Evolutionary conservation across 257 asterid species (phyloP).

Genomic region (Penstemon davidsonii): DNA sequence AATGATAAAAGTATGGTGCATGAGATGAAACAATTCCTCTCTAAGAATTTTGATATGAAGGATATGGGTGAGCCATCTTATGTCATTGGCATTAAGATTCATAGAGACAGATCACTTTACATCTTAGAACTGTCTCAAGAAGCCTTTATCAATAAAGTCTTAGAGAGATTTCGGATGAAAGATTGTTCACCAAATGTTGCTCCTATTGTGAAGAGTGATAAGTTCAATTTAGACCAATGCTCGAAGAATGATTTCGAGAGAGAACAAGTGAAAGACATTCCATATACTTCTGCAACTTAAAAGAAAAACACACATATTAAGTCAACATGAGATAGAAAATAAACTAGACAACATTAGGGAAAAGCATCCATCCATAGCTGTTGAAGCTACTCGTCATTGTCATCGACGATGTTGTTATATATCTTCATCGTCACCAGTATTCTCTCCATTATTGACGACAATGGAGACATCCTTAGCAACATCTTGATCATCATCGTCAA

Average conservation of each 20-base stretch:
- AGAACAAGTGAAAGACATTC: background rate
- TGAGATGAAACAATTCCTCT: slow-evolving; percentile 10
- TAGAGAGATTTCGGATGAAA: slow-evolving; percentile 3
- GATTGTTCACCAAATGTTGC: slow-evolving; percentile 15
- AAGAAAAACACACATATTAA: too few relatives aligned
- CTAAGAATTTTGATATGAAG: background rate
- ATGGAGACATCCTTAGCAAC: too few relatives aligned
- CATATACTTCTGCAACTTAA: too few relatives aligned
- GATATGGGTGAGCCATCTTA: slow-evolving; percentile 11
- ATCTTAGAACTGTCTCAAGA: background rate
- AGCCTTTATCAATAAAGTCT: background rate
- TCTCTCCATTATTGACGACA: too few relatives aligned
- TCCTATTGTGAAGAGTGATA: slow-evolving; percentile 1
- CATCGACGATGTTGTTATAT: too few relatives aligned
- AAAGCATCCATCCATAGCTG: too few relatives aligned
- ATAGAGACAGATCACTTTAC: background rate
- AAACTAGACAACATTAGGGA: too few relatives aligned
- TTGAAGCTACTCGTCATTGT: too few relatives aligned
- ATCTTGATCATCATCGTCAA: too few relatives aligned
- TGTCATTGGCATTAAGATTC: slow-evolving; percentile 14
- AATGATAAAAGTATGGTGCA: background rate
- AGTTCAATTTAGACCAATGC: background rate
- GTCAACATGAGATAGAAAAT: too few relatives aligned
- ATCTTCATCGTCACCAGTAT: too few relatives aligned
- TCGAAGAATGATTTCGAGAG: background rate